Conservation (phyloP, 2,329 filamentous ascomycete species). For the Monilinia fructicola region DNA sequence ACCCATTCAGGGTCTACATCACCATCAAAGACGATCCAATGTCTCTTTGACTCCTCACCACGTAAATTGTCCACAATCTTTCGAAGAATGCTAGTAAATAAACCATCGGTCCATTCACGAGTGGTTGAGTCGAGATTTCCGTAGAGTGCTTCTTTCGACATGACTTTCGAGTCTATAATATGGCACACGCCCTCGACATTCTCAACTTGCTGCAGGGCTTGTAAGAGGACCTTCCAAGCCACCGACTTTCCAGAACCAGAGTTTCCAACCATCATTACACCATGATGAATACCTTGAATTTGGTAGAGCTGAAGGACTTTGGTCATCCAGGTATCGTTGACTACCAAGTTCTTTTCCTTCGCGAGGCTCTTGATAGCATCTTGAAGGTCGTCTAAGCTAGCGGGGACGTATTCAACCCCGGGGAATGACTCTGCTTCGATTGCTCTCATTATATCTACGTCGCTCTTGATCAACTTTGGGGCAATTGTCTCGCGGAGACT, state of each 20-base stretch:
- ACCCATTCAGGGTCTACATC: conserved; percentile 99
- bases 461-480: conserved; percentile 89
- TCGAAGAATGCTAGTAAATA: conserved; percentile 95
- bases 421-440: conserved; percentile 90
- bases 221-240: conserved; percentile 88
- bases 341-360: conserved; percentile 79
- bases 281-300: conserved; percentile 96
- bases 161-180: conserved; percentile 98
- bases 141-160: conserved; percentile 98
- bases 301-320: conserved; percentile 97
- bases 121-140: conserved; percentile 95
- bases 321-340: conserved; percentile 94
- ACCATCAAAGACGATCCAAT: conserved; percentile 99
- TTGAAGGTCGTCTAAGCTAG: conserved; percentile 76
- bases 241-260: conserved; percentile 97
- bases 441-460: conserved; percentile 82
- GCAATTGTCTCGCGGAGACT: conserved; percentile 98
- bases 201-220: conserved; percentile 88
- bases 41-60: conserved; percentile 92
- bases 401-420: conserved; percentile 87
- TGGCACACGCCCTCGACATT: conserved; percentile 92
- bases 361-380: conserved; percentile 81
- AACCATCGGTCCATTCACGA: conserved; percentile 96
- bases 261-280: conserved; percentile 99
- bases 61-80: conserved; percentile 99